Evolutionary conservation across 2,329 filamentous ascomycete genomes (phyloP).

Genomic region (Cadophora sp.): DNA sequence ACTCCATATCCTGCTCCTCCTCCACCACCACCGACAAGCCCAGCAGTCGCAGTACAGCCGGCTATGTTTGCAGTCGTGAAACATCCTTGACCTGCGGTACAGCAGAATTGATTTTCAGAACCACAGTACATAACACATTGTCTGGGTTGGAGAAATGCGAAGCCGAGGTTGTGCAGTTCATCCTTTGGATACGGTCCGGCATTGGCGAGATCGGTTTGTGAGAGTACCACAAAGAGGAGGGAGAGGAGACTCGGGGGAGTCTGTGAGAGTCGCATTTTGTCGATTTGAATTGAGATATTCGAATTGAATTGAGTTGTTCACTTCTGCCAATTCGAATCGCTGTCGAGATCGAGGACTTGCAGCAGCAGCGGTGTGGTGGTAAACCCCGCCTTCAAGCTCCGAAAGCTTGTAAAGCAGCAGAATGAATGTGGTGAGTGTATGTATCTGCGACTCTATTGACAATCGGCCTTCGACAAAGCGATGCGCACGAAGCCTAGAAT

Average conservation of each 20-base stretch:
- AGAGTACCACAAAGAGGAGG: constrained; percentile 50
- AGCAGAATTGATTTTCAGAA: constrained; percentile 62
- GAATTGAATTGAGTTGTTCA: constrained; percentile 29
- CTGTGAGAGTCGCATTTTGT: constrained; percentile 48
- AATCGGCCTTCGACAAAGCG: constrained; percentile 19
- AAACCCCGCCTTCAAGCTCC: constrained; percentile 23
- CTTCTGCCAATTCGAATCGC: neutral
- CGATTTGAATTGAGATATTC: constrained; percentile 18
- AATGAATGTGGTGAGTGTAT: constrained; percentile 30
- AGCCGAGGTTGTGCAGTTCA: constrained; percentile 54
- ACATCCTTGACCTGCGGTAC: constrained; percentile 56
- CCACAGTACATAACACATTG: constrained; percentile 61
- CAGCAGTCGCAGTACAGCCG: constrained; percentile 51
- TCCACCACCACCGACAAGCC: constrained; percentile 35
- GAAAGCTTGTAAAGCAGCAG: constrained; percentile 21
- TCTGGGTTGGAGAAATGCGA: constrained; percentile 58
- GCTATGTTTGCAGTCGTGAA: constrained; percentile 58
- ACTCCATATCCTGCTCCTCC: constrained; percentile 40
- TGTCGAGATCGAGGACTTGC: constrained; percentile 15
- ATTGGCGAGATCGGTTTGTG: constrained; percentile 45
- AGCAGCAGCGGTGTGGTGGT: constrained; percentile 28
- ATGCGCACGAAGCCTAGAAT: constrained; percentile 22
- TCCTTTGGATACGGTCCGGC: constrained; percentile 60
- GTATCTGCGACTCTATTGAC: constrained; percentile 20
- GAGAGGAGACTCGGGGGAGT: constrained; percentile 42